These are phyloP conservation scores for Nyssa sinensis DNA, from an alignment of 148 eudicot genomes.

Conservation along the genomic window DNA sequence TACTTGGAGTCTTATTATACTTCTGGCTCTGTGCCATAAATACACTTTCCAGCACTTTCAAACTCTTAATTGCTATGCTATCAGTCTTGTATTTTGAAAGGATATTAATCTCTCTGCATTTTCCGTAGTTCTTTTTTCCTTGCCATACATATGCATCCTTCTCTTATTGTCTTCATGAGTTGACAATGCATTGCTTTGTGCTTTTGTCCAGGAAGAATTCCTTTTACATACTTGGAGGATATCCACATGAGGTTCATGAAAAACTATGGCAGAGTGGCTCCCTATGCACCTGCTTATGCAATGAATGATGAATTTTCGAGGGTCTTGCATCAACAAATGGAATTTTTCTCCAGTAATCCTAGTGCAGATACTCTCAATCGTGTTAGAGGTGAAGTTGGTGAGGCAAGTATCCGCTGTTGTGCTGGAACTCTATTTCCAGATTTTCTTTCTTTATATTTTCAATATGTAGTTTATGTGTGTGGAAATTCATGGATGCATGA, in stretches of 20 bases:
- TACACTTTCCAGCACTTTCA: too few relatives aligned
- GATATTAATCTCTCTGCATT: neutral
- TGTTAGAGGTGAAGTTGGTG: constrained; percentile 92
- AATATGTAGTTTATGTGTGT: neutral
- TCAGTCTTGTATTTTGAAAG: neutral
- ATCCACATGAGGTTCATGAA: constrained; percentile 98
- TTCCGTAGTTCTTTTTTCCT: neutral
- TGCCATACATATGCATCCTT: neutral
- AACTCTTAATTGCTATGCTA: too few relatives aligned
- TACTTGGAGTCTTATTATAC: neutral
- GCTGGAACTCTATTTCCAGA: neutral
- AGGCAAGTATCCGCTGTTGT: constrained; percentile 50
- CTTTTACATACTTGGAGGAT: constrained; percentile 93
- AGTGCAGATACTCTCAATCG: constrained; percentile 92
- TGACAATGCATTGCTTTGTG: constrained; percentile 3
- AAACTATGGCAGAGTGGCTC: constrained; percentile 85
- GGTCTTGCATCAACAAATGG: constrained; percentile 84
- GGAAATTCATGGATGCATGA: too few relatives aligned
- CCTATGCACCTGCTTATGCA: constrained; percentile 87
- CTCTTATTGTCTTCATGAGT: neutral
- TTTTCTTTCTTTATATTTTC: neutral
- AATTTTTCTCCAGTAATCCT: constrained; percentile 80
- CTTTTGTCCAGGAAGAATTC: constrained; percentile 75
- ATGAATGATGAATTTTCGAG: constrained; percentile 88
- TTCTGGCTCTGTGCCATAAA: neutral